Conservation (phyloP, 2,329 filamentous ascomycete species). For the Pseudogymnoascus sp. region DNA sequence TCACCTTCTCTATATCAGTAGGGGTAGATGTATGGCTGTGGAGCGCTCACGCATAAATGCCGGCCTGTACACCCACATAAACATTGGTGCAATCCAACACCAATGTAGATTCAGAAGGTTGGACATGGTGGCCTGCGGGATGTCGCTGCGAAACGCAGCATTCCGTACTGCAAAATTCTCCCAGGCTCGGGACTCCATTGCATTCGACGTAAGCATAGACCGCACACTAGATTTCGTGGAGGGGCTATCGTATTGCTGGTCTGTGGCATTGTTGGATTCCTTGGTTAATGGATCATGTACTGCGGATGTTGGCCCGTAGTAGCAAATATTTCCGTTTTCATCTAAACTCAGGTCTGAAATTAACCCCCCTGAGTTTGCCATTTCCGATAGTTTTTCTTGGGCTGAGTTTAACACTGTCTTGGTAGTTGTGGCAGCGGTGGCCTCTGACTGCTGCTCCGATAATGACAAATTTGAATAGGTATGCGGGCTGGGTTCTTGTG, state of each 20-base stretch:
- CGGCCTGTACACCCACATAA: conserved; percentile 11
- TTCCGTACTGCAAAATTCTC: conserved; percentile 24
- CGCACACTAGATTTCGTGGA: conserved; percentile 18
- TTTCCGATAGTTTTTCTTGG: conserved; percentile 6
- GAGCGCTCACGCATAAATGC: conserved; percentile 11
- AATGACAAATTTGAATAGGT: not conserved
- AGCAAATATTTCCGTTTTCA: conserved; percentile 23
- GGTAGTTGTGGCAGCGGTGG: not conserved
- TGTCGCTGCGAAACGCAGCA: conserved; percentile 20
- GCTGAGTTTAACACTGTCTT: not conserved
- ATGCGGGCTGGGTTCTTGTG: not conserved
- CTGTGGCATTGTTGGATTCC: conserved; percentile 14
- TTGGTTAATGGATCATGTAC: conserved; percentile 21
- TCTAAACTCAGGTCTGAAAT: conserved; percentile 22
- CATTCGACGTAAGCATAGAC: conserved; percentile 18
- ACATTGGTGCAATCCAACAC: conserved; percentile 11
- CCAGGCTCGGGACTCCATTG: conserved; percentile 17
- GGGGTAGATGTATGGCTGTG: not conserved
- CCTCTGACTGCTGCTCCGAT: not conserved
- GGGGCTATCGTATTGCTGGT: conserved; percentile 15
- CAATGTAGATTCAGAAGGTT: conserved; percentile 10
- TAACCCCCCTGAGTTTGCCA: conserved; percentile 14
- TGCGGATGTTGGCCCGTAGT: conserved; percentile 25
- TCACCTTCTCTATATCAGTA: conserved; percentile 6
- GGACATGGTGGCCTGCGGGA: conserved; percentile 17